phyloP scores from a whole-genome alignment of 2,329 filamentous ascomycete genomes.

The Aphanocladium album region DNA sequence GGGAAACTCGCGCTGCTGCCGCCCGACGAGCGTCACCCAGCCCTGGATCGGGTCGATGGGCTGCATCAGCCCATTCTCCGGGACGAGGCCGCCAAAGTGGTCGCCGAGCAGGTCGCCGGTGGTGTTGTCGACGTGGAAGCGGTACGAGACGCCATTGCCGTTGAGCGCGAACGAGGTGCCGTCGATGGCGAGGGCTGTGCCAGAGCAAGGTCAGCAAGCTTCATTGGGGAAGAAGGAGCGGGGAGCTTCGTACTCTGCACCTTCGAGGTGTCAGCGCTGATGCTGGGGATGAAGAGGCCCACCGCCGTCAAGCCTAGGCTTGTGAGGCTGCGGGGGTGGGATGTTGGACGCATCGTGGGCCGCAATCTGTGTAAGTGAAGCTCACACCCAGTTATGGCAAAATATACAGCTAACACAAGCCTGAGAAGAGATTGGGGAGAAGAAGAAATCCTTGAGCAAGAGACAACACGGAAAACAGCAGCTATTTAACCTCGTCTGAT shows the following conservation, averaged over 20 bases:
- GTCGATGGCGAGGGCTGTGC: constrained; percentile 47
- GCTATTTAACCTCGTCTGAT: constrained; percentile 10
- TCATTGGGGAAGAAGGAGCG: too few species aligned
- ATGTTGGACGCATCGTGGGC: background rate
- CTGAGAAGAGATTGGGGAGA: background rate
- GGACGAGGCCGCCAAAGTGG: constrained; percentile 54
- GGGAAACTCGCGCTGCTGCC: constrained; percentile 56
- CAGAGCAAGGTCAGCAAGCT: background rate
- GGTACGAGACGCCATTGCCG: constrained; percentile 53
- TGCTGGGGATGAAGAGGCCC: background rate
- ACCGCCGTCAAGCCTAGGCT: background rate
- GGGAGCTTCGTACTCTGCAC: background rate
- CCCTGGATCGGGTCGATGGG: constrained; percentile 36
- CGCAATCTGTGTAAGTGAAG: background rate
- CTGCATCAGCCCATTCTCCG: constrained; percentile 41
- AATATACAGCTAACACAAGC: background rate
- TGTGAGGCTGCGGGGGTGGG: background rate
- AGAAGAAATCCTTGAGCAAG: background rate
- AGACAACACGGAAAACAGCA: background rate
- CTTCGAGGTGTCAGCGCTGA: background rate
- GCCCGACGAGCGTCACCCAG: constrained; percentile 48
- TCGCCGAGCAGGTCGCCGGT: constrained; percentile 55
- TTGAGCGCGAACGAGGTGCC: constrained; percentile 53
- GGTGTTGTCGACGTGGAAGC: constrained; percentile 55
- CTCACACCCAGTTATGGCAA: background rate